Evolutionary conservation across 116 monocot genomes (phyloP), one percentile per base, ranked within the genome.

Genomic region (Trichopus zeylanicus): DNA sequence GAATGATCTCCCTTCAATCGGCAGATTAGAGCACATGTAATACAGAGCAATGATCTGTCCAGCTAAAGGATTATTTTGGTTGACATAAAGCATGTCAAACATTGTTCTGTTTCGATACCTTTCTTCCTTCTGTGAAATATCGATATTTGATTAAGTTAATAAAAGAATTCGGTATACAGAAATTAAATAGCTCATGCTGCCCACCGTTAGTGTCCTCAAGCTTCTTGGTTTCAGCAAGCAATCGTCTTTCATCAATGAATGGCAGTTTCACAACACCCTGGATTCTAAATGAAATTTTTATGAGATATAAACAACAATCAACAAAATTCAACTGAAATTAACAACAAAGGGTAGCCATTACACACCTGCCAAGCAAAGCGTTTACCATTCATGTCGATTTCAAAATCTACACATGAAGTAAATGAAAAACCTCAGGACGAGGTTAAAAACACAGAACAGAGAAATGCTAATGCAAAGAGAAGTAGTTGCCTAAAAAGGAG

Each of bases 301-400:
- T 16, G 31, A 28, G 23, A 34, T 27, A 5, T 29, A 32, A 34
- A 48, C 1, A 37, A 25, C 15, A 10, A 30, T 51, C 33, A 6
- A 18, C 10, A 22, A 49, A 7, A 5, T 21, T 7, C 1, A n/a
- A 21, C 49, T 5, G 19, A n/a, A n/a, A n/a, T n/a, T n/a, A n/a
- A n/a, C 49, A 7, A n/a, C 21, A 57, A 15, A 61, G 24, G 15
- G 29, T 42, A 56, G 6, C 20, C 10, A 72, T 55, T 53, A 70
- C 31, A 30, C 62, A 88, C 92, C 88, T 99, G 99, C 99, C 99
- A 99, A 57, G 92, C 83, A 75, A 92, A 99, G 12, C 80, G 79
- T 63, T 99, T 99, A 15, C 99, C 99, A 73, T 99, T 85, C 99
- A 99, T 99, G 68, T 99, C 92, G 49, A 99, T 70, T 39, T 74